These are phyloP conservation scores for Teratosphaeria zuluensis DNA, from an alignment of 2,329 filamentous ascomycete genomes.

Conservation along the genomic window DNA sequence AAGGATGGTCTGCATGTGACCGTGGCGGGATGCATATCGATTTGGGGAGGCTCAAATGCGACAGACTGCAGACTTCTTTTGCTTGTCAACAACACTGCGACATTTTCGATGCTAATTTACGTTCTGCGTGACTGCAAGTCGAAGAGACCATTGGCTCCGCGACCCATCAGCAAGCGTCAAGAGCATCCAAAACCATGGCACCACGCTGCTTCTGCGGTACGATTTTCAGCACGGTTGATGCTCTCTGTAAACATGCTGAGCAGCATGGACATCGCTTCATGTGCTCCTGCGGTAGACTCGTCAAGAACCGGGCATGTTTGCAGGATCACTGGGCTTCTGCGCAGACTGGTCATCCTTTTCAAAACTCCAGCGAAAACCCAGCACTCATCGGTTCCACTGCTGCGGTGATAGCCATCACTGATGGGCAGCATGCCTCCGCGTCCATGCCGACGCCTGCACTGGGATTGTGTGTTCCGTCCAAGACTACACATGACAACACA, in stretches of 20 bases:
- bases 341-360: neutral
- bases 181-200: too few species aligned
- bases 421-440: too few species aligned
- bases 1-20: neutral
- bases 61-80: too few species aligned
- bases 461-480: too few species aligned
- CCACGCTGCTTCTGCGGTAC: conserved; percentile 4
- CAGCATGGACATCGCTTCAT: neutral
- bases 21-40: neutral
- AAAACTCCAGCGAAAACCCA: neutral
- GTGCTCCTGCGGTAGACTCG: conserved; percentile 1
- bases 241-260: neutral
- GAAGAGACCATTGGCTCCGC: too few species aligned
- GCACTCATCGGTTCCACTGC: neutral
- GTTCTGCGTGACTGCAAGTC: too few species aligned
- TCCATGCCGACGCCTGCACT: neutral
- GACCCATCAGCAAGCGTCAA: too few species aligned
- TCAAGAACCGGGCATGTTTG: neutral
- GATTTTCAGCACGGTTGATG: neutral
- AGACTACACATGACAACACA: too few species aligned
- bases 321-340: neutral
- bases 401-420: neutral
- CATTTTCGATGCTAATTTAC: too few species aligned
- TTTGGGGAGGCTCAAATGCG: neutral
- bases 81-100: too few species aligned